A percentile compares a stretch with the other conserved stretches of the same genome.
Conservation (phyloP, 2,329 filamentous ascomycete genomes). For the Karstenula rhodostoma region DNA sequence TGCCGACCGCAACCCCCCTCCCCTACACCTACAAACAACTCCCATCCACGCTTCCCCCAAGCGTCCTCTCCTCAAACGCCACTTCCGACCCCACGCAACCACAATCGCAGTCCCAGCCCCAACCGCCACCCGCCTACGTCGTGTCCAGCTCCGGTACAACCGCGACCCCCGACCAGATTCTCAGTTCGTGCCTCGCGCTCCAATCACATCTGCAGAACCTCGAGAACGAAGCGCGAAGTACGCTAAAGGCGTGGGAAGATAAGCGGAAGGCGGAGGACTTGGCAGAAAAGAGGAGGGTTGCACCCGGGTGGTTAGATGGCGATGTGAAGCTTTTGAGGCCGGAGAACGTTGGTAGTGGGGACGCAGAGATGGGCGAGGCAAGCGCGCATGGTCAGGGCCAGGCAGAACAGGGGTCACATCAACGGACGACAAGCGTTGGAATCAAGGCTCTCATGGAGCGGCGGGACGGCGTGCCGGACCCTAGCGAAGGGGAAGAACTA, state of each 20-base stretch:
- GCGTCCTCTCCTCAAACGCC: slow-evolving; percentile 62
- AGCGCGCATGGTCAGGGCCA: slow-evolving; percentile 45
- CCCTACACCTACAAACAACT: slow-evolving; percentile 95
- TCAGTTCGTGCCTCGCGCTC: slow-evolving; percentile 80
- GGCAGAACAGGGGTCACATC: slow-evolving; percentile 8
- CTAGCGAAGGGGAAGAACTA: slow-evolving; percentile 68
- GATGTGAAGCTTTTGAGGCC: slow-evolving; percentile 71
- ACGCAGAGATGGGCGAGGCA: slow-evolving; percentile 38
- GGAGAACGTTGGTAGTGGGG: slow-evolving; percentile 56
- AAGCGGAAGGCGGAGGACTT: slow-evolving; percentile 70
- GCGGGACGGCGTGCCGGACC: slow-evolving; percentile 48
- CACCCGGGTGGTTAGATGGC: slow-evolving; percentile 83
- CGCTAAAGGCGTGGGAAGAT: slow-evolving; percentile 75
- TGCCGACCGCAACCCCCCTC: slow-evolving; percentile 88
- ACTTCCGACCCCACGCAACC: slow-evolving; percentile 6
- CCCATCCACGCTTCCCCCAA: slow-evolving; percentile 83
- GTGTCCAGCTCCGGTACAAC: slow-evolving; percentile 78
- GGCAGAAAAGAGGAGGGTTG: slow-evolving; percentile 80
- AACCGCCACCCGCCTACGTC: slow-evolving; percentile 68
- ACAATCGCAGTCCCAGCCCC: slow-evolving; percentile 57
- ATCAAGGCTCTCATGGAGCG: slow-evolving; percentile 36
- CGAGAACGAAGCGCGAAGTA: slow-evolving; percentile 71
- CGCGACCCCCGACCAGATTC: slow-evolving; percentile 83
- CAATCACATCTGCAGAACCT: slow-evolving; percentile 77
- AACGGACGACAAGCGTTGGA: slow-evolving; percentile 26